phyloP scores from a whole-genome alignment of 495 filamentous ascomycete species.

The Penicillium roqueforti region DNA sequence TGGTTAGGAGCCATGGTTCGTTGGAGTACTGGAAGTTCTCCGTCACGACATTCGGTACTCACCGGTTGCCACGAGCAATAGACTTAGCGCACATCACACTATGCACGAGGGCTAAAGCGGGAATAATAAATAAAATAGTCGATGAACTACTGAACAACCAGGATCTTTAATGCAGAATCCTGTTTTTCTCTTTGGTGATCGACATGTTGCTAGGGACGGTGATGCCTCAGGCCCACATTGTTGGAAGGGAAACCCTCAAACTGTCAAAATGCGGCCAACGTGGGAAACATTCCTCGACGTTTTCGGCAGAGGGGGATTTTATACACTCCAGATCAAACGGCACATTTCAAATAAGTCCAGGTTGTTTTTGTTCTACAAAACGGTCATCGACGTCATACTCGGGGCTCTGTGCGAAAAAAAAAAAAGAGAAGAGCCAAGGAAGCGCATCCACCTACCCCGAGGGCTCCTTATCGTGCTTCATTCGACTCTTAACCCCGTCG shows the following conservation, averaged over 20 bases:
- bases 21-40: too few relatives aligned
- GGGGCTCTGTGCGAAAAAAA: constrained; percentile 7
- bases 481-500: background rate
- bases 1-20: too few relatives aligned
- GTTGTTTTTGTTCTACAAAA: constrained; percentile 7
- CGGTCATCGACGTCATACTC: constrained; percentile 23
- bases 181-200: constrained; percentile 4
- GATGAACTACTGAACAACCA: too few relatives aligned
- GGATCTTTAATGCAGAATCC: background rate
- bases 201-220: background rate
- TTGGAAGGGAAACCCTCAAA: constrained; percentile 7
- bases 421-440: constrained; percentile 13
- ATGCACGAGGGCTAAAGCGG: too few relatives aligned
- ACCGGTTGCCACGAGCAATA: background rate
- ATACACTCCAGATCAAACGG: background rate
- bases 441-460: background rate
- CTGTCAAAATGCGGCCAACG: background rate
- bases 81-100: background rate
- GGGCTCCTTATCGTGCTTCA: constrained; percentile 6
- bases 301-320: background rate
- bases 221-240: constrained; percentile 20
- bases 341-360: background rate
- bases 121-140: too few relatives aligned
- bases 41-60: too few relatives aligned
- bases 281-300: constrained; percentile 10